Base-by-base conservation (phyloP, 2,329 filamentous ascomycete genomes). In the Aspergillus hortae region DNA sequence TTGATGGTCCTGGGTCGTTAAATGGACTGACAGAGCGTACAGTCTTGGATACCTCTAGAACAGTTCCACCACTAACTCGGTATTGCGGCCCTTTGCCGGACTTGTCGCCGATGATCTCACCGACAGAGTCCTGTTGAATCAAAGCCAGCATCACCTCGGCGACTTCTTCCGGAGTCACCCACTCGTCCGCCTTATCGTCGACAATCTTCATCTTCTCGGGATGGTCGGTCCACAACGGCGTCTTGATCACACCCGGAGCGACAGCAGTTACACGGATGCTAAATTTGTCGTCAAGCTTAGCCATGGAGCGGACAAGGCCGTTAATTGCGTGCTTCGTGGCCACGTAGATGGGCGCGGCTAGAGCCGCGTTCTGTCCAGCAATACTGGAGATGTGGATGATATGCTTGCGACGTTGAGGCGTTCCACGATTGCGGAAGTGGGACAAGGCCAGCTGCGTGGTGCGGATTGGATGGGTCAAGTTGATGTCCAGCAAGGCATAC, bases 111-210 rank as follows among this genome's bases (percentile, higher is more conserved):
- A 68, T 70, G 19, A 62, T 65, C 52, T 67, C 63, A 51, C 65
- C 65, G 19, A 75, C 67, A 27, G 73, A 69, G 4, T 75, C 67
- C 43, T 80, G 77, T 55, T 81, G 77, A 35, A 83, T 67, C 51
- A 81, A 76, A 36, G 75, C 72, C 51, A 84, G 55, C 82, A 86
- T 85, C 2, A 78, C 79, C 40, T 77, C 72, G 0, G 81, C 82
- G 0, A 85, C 82, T 58, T 85, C 80, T 58, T 85, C 81, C 0
- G 82, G 74, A n/a, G 77, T 80, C 12, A 83, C 80, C 82, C 82
- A 85, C 53, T 66, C 72, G 60, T 84, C 82, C 12, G 67, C 64
- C 7, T 60, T 65, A 27, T 74, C 68, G 35, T 78, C 73, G 0
- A 85, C 53, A 56, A 80, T 76, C 52, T 70, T 70, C 59, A 84